These are phyloP conservation scores for Cladosporium sp. DNA, from an alignment of 2,329 filamentous ascomycete genomes.

Conservation along the genomic window DNA sequence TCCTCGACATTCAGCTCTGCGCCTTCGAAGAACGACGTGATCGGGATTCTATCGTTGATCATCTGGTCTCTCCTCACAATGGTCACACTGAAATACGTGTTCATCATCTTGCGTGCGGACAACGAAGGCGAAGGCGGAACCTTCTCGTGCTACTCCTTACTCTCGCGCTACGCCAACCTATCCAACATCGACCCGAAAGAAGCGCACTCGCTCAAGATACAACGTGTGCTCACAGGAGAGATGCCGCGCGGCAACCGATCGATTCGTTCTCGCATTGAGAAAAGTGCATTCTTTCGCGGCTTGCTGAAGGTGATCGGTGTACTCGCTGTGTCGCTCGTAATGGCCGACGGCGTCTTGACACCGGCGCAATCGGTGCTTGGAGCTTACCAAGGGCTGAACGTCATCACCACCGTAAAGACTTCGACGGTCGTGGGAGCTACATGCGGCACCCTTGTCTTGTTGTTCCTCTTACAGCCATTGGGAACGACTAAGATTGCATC, in stretches of 20 bases:
- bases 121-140: conserved; percentile 72
- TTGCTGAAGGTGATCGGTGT: conserved; percentile 64
- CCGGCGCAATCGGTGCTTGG: conserved; percentile 70
- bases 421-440: conserved; percentile 62
- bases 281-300: conserved; percentile 52
- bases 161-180: conserved; percentile 64
- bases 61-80: conserved; percentile 70
- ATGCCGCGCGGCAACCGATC: conserved; percentile 53
- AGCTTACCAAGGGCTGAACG: conserved; percentile 61
- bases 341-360: conserved; percentile 66
- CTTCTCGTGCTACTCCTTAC: conserved; percentile 65
- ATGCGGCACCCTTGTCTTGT: conserved; percentile 63
- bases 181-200: conserved; percentile 59
- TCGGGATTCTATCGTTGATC: conserved; percentile 67
- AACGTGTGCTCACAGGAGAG: conserved; percentile 60
- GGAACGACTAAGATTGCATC: conserved; percentile 62
- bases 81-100: conserved; percentile 68
- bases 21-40: conserved; percentile 59
- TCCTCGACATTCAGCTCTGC: conserved; percentile 63
- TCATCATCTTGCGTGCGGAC: conserved; percentile 66
- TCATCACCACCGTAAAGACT: conserved; percentile 58
- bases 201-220: conserved; percentile 57
- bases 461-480: conserved; percentile 66
- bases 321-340: conserved; percentile 67
- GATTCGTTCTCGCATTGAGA: conserved; percentile 60